Evolutionary conservation across 495 filamentous ascomycete species (phyloP).

Genomic region (Aspergillus ellipticus): DNA sequence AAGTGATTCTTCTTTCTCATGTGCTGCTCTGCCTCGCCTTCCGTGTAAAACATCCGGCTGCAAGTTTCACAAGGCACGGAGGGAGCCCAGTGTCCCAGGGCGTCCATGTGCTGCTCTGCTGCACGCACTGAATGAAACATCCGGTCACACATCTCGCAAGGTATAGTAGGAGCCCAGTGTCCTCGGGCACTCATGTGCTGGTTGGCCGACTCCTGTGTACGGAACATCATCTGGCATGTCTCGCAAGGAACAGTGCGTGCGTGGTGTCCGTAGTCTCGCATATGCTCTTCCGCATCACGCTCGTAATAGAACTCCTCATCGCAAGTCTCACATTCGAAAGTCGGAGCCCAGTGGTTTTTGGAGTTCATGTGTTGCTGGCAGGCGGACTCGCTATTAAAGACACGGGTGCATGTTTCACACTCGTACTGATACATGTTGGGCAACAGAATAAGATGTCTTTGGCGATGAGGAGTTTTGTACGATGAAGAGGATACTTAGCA

Average conservation of each 20-base stretch:
- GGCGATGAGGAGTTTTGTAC: not conserved
- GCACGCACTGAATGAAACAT: too few species aligned
- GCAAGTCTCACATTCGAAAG: conserved; percentile 8
- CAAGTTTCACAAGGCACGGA: conserved; percentile 39
- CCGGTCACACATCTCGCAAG: conserved; percentile 39
- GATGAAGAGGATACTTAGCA: too few species aligned
- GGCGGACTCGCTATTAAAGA: not conserved
- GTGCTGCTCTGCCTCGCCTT: conserved; percentile 29
- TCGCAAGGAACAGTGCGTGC: conserved; percentile 24
- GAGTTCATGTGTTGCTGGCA: not conserved
- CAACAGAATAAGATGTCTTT: not conserved
- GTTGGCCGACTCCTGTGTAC: conserved; percentile 12
- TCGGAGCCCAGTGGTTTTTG: not conserved
- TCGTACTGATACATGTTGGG: conserved; percentile 11
- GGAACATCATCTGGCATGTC: conserved; percentile 24
- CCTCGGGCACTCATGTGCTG: conserved; percentile 26
- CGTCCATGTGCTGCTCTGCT: conserved; percentile 28
- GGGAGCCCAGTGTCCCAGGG: conserved; percentile 25
- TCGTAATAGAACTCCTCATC: not conserved
- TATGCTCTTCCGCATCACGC: not conserved
- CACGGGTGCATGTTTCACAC: conserved; percentile 3
- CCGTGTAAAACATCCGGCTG: conserved; percentile 18
- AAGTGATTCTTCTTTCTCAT: conserved; percentile 33
- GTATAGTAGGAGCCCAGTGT: conserved; percentile 27
- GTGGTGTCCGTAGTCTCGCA: conserved; percentile 2